Evolutionary conservation across 306 rosid genomes (phyloP).

Genomic region (Rubus idaeus): DNA sequence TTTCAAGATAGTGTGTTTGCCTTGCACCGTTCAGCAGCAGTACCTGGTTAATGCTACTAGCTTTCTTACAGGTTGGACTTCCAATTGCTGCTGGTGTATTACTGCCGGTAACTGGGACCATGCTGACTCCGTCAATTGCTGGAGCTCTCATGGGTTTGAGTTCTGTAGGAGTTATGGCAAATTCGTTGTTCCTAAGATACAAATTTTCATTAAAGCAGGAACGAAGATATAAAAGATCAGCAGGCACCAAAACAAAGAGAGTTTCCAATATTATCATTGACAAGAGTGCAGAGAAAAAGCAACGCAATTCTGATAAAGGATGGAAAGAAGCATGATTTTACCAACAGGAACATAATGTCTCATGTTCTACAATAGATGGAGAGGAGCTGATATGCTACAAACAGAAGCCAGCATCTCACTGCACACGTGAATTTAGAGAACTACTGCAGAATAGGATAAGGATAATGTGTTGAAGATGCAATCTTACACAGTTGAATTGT

Average conservation of each 20-base stretch:
- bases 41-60: constrained; percentile 19
- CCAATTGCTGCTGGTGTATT: constrained; percentile 94
- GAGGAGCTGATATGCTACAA: neutral
- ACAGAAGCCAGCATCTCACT: neutral
- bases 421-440: neutral
- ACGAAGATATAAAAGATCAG: constrained; percentile 33
- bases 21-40: constrained; percentile 7
- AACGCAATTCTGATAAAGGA: constrained; percentile 34
- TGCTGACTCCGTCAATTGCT: constrained; percentile 93
- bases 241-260: constrained; percentile 23
- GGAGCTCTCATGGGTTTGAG: constrained; percentile 97
- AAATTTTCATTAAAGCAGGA: constrained; percentile 62
- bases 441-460: neutral
- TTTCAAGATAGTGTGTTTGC: neutral
- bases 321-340: constrained; percentile 20
- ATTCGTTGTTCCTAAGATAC: constrained; percentile 76
- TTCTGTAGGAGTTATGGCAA: constrained; percentile 84
- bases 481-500: neutral
- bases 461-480: neutral
- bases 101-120: constrained; percentile 78
- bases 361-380: neutral
- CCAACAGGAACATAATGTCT: neutral
- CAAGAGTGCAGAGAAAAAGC: constrained; percentile 31
- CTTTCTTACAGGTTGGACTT: constrained; percentile 73
- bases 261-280: constrained; percentile 32